phyloP scores from a whole-genome alignment of 768 basidiomycete species.

The Psilocybe subaeruginosa region DNA sequence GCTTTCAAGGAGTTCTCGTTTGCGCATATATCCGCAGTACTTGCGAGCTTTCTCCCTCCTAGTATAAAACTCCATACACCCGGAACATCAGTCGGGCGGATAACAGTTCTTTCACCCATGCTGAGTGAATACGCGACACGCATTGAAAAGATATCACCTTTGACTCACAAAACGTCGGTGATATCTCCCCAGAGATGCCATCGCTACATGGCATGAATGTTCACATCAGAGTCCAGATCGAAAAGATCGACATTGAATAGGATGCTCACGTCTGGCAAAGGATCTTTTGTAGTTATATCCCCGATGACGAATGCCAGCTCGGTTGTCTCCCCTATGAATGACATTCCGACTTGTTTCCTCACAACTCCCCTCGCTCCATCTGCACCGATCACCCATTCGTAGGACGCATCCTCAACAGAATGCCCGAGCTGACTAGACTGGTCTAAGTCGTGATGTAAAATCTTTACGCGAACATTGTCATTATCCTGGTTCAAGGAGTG shows the following conservation, averaged over 20 bases:
- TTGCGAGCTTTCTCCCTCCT: slow-evolving; percentile 21
- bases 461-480: slow-evolving; percentile 35
- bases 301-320: slow-evolving; percentile 36
- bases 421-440: slow-evolving; percentile 8
- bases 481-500: slow-evolving; percentile 41
- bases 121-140: no score
- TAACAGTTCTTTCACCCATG: slow-evolving; percentile 12
- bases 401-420: slow-evolving; percentile 27
- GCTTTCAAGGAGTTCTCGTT: background rate
- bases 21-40: slow-evolving; percentile 20
- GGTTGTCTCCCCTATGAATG: slow-evolving; percentile 41
- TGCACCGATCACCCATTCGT: slow-evolving; percentile 42
- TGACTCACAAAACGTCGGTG: slow-evolving; percentile 5
- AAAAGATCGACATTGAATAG: background rate
- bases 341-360: slow-evolving; percentile 38
- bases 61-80: slow-evolving; percentile 27
- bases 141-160: no score
- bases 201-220: slow-evolving; percentile 24
- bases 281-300: slow-evolving; percentile 42
- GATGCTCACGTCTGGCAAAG: slow-evolving; percentile 35
- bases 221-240: background rate
- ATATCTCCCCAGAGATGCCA: slow-evolving; percentile 51
- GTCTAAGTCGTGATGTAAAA: slow-evolving; percentile 23
- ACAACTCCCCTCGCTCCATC: slow-evolving; percentile 47
- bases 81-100: slow-evolving; percentile 23